Evolutionary conservation across 306 rosid genomes (phyloP), one percentile per base, ranked within the genome.

Genomic region (Quillaja saponaria): DNA sequence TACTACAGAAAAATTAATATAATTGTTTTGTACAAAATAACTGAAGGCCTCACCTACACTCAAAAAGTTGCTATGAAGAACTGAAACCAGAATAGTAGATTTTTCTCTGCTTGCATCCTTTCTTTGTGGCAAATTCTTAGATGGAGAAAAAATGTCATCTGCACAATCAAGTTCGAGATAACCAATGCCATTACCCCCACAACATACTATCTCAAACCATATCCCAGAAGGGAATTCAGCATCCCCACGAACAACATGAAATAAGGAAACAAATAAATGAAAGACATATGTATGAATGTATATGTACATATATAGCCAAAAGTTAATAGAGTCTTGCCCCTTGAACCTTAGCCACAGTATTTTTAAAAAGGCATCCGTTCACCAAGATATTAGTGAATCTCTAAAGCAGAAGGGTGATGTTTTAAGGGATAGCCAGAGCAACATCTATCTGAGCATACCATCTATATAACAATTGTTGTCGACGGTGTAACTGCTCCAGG

Each of bases 1-100:
- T 2, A 39, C 5, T 39, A 8, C 44, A 39, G 44, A 39, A 39
- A 2, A 1, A 39, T 39, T 2, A 39, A 39, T 39, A 8, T 34
- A 55, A 45, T 66, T 59, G 44, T 19, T 18, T 55, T 46, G 55
- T 47, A 51, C 20, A 20, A 48, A 65, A 48, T 41, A 79, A 58
- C 64, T 64, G 15, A 15, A 49, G 68, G 68, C 48, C 90, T 85
- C 71, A 91, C 98, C 98, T 73, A 77, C 70, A 77, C 84, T 77
- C 85, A 79, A 69, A 76, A 79, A 81, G 78, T 88, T 92, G 80
- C 96, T 88, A 65, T 71, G 95, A 52, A 88, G 88, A 76, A 71
- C 64, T 50, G 96, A 92, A 68, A 92, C 81, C 71, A 92, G 75
- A 66, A 67, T 63, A 67, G 80, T 66, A 66, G 82, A 63, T 48